phyloP scores from a whole-genome alignment of 352 stramenopile genomes.

The Phytophthora pistaciae region DNA sequence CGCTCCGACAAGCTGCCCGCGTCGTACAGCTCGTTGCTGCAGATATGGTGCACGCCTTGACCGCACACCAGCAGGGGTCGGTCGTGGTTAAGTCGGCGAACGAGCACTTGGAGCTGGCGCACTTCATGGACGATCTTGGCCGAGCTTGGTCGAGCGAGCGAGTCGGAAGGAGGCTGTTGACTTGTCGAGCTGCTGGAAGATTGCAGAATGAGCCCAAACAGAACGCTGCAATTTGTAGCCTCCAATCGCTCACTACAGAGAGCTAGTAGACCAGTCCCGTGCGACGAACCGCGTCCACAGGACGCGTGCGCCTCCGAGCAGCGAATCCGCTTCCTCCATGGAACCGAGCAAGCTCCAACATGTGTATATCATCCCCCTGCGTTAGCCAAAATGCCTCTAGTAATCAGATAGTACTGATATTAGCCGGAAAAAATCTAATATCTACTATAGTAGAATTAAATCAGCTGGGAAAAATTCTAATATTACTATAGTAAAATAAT shows the following conservation, averaged over 20 bases:
- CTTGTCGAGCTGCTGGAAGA: background rate
- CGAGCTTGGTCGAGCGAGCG: background rate
- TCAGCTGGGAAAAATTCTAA: background rate
- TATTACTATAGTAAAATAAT: background rate
- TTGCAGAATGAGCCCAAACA: background rate
- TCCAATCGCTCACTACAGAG: background rate
- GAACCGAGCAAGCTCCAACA: background rate
- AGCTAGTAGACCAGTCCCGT: background rate
- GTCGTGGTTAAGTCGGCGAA: slow-evolving; percentile 7
- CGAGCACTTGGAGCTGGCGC: slow-evolving; percentile 6
- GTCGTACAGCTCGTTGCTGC: slow-evolving; percentile 16
- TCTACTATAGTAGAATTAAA: background rate
- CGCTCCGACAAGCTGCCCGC: background rate
- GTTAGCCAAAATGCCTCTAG: background rate
- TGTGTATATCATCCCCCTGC: background rate
- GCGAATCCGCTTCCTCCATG: background rate
- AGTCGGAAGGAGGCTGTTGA: background rate
- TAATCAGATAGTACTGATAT: background rate
- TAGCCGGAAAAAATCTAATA: background rate
- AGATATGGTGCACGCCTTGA: slow-evolving; percentile 12
- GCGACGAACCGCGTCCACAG: background rate
- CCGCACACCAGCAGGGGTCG: slow-evolving; percentile 2
- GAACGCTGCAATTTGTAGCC: background rate
- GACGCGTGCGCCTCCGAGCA: background rate
- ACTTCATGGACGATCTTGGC: slow-evolving; percentile 8